Percentiles rank a stretch among this genome's conserved stretches.
Evolutionary conservation across 1,139 yeast genomes (phyloP).

Genomic region (Pichia sp.): DNA sequence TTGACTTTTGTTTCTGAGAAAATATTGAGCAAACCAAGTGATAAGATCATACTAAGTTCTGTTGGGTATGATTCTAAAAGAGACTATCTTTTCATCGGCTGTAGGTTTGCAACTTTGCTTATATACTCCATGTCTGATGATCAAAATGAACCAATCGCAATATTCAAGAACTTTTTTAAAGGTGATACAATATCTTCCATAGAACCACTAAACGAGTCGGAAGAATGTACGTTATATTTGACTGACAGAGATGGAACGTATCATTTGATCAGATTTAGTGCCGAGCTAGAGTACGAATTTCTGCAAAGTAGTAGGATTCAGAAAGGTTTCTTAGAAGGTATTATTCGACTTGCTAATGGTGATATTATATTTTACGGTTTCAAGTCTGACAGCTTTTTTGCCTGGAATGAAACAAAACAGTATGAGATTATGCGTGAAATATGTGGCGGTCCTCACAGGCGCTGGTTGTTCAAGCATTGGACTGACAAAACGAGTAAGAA

Average conservation of each 20-base stretch:
- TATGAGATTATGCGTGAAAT: conserved; percentile 61
- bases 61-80: conserved; percentile 40
- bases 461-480: conserved; percentile 52
- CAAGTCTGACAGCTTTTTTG: conserved; percentile 68
- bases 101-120: conserved; percentile 64
- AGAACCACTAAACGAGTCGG: conserved; percentile 33
- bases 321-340: conserved; percentile 79
- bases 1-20: conserved; percentile 25
- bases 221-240: conserved; percentile 32
- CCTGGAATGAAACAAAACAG: conserved; percentile 80
- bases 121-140: conserved; percentile 41
- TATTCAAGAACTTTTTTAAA: conserved; percentile 51
- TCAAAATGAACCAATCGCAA: conserved; percentile 25
- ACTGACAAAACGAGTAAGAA: conserved; percentile 24
- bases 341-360: conserved; percentile 36
- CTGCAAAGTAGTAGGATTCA: conserved; percentile 61
- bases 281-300: conserved; percentile 28
- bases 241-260: conserved; percentile 67
- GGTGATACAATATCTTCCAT: conserved; percentile 75
- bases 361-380: conserved; percentile 73
- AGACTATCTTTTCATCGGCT: conserved; percentile 56
- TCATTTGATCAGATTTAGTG: conserved; percentile 32
- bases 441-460: conserved; percentile 93
- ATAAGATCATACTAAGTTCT: conserved; percentile 57
- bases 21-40: conserved; percentile 36